These are phyloP conservation scores for Bruguiera sexangula DNA, from an alignment of 345 rosid genomes.

Conservation along the genomic window DNA sequence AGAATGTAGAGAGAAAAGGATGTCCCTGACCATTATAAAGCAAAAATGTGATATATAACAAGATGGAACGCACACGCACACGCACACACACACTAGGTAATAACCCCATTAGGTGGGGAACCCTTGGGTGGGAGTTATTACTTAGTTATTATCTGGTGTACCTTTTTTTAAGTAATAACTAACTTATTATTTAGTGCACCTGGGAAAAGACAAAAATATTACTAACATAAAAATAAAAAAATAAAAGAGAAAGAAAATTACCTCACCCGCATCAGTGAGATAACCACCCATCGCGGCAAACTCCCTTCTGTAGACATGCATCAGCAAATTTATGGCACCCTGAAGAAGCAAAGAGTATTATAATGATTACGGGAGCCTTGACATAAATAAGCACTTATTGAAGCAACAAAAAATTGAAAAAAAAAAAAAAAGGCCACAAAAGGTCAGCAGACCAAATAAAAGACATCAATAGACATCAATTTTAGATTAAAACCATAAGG, in stretches of 20 bases:
- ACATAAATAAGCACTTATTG: neutral
- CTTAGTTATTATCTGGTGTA: no score
- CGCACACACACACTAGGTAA: no score
- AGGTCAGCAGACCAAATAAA: neutral
- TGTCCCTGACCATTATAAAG: no score
- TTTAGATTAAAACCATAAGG: neutral
- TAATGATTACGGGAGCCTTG: conserved; percentile 13
- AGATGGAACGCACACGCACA: no score
- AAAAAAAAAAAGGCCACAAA: neutral
- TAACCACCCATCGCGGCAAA: conserved; percentile 93
- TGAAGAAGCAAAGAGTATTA: conserved; percentile 33
- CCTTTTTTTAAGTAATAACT: no score
- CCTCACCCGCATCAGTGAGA: conserved; percentile 98
- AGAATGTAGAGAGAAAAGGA: no score
- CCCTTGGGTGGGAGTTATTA: no score
- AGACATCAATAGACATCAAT: neutral
- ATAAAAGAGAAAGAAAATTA: conserved; percentile 28
- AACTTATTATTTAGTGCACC: no score
- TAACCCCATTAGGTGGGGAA: no score
- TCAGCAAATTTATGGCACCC: conserved; percentile 95
- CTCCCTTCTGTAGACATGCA: conserved; percentile 87
- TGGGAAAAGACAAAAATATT: neutral
- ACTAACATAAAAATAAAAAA: neutral
- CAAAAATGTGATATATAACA: no score
- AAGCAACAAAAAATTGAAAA: neutral